phyloP scores from a whole-genome alignment of 805 yeast species.

The Saccharomyces kudriavzevii region DNA sequence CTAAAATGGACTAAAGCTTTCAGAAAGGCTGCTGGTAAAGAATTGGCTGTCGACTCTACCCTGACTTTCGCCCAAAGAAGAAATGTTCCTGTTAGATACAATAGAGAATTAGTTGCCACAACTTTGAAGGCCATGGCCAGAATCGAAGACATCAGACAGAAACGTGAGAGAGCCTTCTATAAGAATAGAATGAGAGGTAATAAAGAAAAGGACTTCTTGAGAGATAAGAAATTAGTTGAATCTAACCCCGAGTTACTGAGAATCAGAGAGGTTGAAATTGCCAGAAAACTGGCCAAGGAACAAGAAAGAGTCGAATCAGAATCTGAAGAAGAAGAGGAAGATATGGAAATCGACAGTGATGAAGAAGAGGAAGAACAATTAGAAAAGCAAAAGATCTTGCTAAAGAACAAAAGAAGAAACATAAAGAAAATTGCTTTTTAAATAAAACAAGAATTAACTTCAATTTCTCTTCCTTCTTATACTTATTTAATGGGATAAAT shows the following conservation, averaged over 20 bases:
- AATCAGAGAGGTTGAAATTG: conserved; percentile 88
- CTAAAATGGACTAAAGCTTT: conserved; percentile 98
- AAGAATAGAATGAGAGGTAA: conserved; percentile 99
- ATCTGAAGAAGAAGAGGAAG: conserved; percentile 40
- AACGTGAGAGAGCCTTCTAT: conserved; percentile 96
- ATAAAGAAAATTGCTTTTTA: conserved; percentile 36
- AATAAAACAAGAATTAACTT: not conserved
- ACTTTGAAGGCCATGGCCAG: conserved; percentile 93
- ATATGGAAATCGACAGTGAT: conserved; percentile 40
- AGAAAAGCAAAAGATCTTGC: conserved; percentile 53
- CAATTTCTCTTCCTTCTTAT: not conserved
- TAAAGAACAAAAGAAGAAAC: conserved; percentile 40
- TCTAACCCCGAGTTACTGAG: conserved; percentile 80
- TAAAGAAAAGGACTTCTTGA: conserved; percentile 73
- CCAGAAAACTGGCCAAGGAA: conserved; percentile 62
- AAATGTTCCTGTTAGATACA: conserved; percentile 95
- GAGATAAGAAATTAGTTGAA: conserved; percentile 84
- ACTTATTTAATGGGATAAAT: conserved; percentile 1
- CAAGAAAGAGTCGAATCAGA: conserved; percentile 49
- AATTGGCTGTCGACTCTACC: conserved; percentile 93
- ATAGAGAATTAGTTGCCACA: conserved; percentile 89
- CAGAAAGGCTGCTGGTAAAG: conserved; percentile 98
- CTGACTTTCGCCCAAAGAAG: conserved; percentile 94
- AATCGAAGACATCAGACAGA: conserved; percentile 90
- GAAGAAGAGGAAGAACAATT: conserved; percentile 44